phyloP scores from a whole-genome alignment of 2,329 filamentous ascomycete species.

The Massarina eburnea region DNA sequence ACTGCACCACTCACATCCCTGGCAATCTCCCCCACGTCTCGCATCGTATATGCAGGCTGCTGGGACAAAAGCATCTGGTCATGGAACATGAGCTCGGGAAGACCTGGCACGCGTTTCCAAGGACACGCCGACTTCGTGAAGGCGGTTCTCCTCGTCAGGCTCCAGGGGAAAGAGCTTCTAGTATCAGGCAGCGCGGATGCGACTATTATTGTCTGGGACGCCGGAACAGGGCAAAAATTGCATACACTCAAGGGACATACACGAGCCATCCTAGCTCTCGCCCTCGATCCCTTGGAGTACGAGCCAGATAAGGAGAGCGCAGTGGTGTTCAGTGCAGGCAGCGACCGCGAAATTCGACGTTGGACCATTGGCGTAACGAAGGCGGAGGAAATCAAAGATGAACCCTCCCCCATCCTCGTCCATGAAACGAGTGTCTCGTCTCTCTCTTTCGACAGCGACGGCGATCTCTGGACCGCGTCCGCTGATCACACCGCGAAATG shows the following conservation, averaged over 20 bases:
- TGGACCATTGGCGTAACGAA: constrained; percentile 61
- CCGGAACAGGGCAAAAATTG: constrained; percentile 65
- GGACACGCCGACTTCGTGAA: constrained; percentile 95
- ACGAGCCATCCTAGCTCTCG: constrained; percentile 78
- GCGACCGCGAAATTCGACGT: constrained; percentile 64
- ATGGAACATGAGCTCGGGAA: constrained; percentile 60
- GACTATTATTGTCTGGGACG: constrained; percentile 73
- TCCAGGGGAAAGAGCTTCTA: constrained; percentile 59
- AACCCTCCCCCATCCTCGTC: constrained; percentile 64
- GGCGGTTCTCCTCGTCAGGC: constrained; percentile 63
- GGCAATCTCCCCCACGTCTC: constrained; percentile 28
- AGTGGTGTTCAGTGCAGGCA: constrained; percentile 73
- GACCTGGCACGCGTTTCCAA: constrained; percentile 59
- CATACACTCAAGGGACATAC: constrained; percentile 77
- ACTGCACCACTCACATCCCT: constrained; percentile 67
- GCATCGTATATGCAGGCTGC: constrained; percentile 77
- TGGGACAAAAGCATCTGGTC: constrained; percentile 95
- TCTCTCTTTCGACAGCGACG: constrained; percentile 70
- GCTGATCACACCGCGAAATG: constrained; percentile 88
- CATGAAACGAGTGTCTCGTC: constrained; percentile 92
- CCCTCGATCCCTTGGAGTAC: constrained; percentile 63
- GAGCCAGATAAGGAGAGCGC: constrained; percentile 39
- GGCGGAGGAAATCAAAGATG: constrained; percentile 30
- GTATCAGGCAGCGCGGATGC: constrained; percentile 52
- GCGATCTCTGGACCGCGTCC: constrained; percentile 88